phyloP scores from a whole-genome alignment of 768 basidiomycete species.

The Holtermanniella nyarrowii region DNA sequence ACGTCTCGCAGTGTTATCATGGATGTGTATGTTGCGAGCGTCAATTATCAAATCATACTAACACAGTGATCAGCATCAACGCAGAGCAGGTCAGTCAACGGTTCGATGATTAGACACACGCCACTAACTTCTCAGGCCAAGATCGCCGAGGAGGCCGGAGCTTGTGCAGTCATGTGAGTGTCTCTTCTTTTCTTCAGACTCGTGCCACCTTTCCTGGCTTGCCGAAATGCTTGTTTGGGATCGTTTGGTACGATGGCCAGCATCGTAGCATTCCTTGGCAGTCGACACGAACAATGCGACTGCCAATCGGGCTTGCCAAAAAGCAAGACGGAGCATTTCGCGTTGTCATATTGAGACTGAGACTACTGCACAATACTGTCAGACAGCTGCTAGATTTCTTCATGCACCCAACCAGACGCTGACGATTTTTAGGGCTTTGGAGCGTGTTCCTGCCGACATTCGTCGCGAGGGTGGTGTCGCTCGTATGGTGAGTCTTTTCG shows the following conservation, averaged over 20 bases:
- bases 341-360: too few relatives aligned
- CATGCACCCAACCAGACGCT: too few relatives aligned
- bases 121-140: slow-evolving; percentile 55
- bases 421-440: slow-evolving; percentile 40
- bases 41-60: slow-evolving; percentile 4
- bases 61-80: slow-evolving; percentile 9
- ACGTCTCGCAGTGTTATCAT: slow-evolving; percentile 46
- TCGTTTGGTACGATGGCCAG: background rate
- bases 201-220: too few relatives aligned
- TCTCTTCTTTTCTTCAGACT: too few relatives aligned
- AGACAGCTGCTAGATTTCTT: too few relatives aligned
- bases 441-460: slow-evolving; percentile 92
- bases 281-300: background rate
- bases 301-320: background rate
- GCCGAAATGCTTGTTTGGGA: too few relatives aligned
- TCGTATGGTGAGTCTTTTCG: slow-evolving; percentile 63
- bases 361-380: too few relatives aligned
- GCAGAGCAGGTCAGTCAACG: slow-evolving; percentile 16
- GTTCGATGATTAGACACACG: background rate
- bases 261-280: background rate
- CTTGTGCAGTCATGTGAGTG: slow-evolving; percentile 80
- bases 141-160: slow-evolving; percentile 94
- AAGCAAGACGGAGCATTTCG: too few relatives aligned
- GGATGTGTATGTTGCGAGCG: slow-evolving; percentile 56
- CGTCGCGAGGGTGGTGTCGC: slow-evolving; percentile 85